Evolutionary conservation across 1,284 basidiomycete species (phyloP), one percentile per base, ranked within the genome.

Genomic region (Ceratobasidium sp.): DNA sequence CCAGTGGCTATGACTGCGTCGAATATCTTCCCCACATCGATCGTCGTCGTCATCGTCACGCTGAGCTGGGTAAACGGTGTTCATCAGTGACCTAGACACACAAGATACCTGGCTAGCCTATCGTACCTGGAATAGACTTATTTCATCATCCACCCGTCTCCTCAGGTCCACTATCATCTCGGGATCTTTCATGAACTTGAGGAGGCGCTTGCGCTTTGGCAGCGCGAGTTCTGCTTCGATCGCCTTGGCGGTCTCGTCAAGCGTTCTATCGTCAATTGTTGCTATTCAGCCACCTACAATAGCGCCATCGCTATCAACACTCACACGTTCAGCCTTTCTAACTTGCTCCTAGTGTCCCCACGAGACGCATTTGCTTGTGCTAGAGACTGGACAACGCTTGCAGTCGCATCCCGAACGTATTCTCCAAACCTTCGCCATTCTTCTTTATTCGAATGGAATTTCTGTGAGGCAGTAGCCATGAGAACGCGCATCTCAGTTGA

Each of bases 101-200:
- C 7, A 30, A 33, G 16, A 50, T 23, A 23, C 7, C 7, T 8
- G 35, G 30, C 12, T 3, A 66, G 18, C 3, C n/a, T 66, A 20
- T 18, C 18, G n/a, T 66, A 66, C 69, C 38, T 33, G 33, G 30
- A 66, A 66, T 2, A 66, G 64, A 16, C 44, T 20, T n/a, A 66
- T 50, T 2, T 3, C 16, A 8, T 66, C 44, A 6, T 66, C 64
- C 3, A 66, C 12, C 23, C 46, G 64, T 3, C 20, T 30, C 44
- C 64, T 66, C 46, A 66, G 50, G 44, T 66, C 44, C 30, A 8
- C 41, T 27, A 66, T 48, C 64, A 41, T 50, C 4, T 66, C 64
- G 7, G 46, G 64, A 20, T 66, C 64, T 33, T 48, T 44, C 12
- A n/a, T n/a, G 64, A 50, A 66, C 44, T 44, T 41, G 44, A 23